These are phyloP conservation scores for Aureobasidium sp. DNA, from an alignment of 2,329 filamentous ascomycete genomes.

Conservation along the genomic window DNA sequence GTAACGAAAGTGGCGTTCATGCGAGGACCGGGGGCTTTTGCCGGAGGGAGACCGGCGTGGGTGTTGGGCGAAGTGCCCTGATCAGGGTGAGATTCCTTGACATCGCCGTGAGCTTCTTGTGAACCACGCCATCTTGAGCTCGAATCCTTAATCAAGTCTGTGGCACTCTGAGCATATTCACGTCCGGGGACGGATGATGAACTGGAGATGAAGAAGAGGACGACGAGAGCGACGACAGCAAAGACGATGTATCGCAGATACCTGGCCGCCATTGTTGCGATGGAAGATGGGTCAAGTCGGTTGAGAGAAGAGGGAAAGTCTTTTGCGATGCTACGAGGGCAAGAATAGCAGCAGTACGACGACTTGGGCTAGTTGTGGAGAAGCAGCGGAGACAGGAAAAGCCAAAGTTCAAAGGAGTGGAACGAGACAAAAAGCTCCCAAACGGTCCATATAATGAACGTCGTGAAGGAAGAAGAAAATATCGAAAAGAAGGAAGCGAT, in stretches of 20 bases:
- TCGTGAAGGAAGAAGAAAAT: conserved; percentile 1
- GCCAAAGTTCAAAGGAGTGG: conserved; percentile 9
- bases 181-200: conserved; percentile 40
- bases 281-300: background rate
- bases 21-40: conserved; percentile 58
- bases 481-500: background rate
- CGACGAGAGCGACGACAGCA: conserved; percentile 64
- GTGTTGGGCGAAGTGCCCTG: conserved; percentile 28
- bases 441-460: conserved; percentile 11
- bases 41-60: conserved; percentile 32
- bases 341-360: conserved; percentile 7
- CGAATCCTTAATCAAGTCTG: conserved; percentile 30
- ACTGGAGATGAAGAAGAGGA: conserved; percentile 77
- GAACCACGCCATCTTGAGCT: conserved; percentile 24
- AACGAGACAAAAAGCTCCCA: background rate
- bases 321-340: conserved; percentile 7
- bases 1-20: conserved; percentile 98
- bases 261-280: conserved; percentile 58
- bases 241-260: conserved; percentile 69
- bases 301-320: background rate
- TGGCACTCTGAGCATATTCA: conserved; percentile 28
- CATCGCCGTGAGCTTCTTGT: conserved; percentile 17
- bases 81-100: conserved; percentile 11
- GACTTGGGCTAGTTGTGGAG: conserved; percentile 12
- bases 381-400: conserved; percentile 1